Evolutionary conservation across 192 early-diverging fungal species (phyloP), one percentile per base, ranked within the genome.

Genomic region (Globomyces pollinis-pini): DNA sequence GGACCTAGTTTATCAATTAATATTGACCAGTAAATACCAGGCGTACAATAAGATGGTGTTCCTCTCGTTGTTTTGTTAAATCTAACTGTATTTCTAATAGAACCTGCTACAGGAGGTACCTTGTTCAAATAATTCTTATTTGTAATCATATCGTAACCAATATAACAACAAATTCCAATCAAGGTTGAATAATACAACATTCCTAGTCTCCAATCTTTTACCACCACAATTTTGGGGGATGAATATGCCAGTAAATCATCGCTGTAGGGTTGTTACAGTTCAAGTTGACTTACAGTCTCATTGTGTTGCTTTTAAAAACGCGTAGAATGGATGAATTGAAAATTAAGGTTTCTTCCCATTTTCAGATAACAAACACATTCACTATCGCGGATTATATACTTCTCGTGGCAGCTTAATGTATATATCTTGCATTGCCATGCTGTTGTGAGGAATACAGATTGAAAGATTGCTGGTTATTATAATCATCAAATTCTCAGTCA

Each of bases 91-190:
- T 53, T 20, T n/a, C 58, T 29, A 18, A 69, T 38, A 24, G 32
- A 56, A 52, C 68, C 62, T 20, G 65, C 66, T 33, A 66, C 35
- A 16, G 71, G 71, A 8, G 66, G 38, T 1, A 43, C 23, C 43
- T 60, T 61, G 21, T 61, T 50, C 31, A 69, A 38, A 47, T 73
- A 73, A 26, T 51, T 42, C 12, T n/a, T n/a, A 26, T 0, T 8
- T 47, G 15, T 47, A 15, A 47, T 26, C 44, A 47, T 47, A 15
- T 47, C 28, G 44, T 47, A 47, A 8, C 23, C 28, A 26, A 47
- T 47, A 47, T 47, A 47, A 8, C 23, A 20, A 21, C 23, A 28
- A 26, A 47, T 47, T 26, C 23, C 23, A 26, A 21, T 26, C 23
- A 47, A 15, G 3, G 44, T 26, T 28, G 44, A 15, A 26, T 47